Evolutionary conservation across 176 grass and related monocot species (phyloP).

Genomic region (Zoysia pacifica): DNA sequence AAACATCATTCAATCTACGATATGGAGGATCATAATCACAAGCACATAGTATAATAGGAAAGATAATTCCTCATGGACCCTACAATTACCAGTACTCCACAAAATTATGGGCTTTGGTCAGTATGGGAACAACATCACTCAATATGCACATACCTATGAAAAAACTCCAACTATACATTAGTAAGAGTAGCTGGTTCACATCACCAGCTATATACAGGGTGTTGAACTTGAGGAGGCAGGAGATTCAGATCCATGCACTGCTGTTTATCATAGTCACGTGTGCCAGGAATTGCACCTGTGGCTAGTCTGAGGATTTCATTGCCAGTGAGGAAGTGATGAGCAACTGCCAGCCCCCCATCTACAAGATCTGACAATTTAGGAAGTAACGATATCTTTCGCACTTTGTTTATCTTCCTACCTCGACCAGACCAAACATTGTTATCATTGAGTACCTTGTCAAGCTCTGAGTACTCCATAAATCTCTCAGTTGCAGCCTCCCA

Average conservation of each 20-base stretch:
- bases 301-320: constrained; percentile 75
- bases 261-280: constrained; percentile 77
- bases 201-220: constrained; percentile 65
- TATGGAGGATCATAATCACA: constrained; percentile 29
- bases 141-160: constrained; percentile 42
- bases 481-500: constrained; percentile 91
- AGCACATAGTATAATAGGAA: neutral
- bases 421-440: constrained; percentile 22
- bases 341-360: constrained; percentile 73
- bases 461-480: constrained; percentile 84
- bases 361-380: constrained; percentile 58
- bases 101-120: constrained; percentile 14
- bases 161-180: constrained; percentile 39
- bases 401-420: constrained; percentile 35
- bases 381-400: constrained; percentile 48
- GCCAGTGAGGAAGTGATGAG: constrained; percentile 81
- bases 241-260: constrained; percentile 79
- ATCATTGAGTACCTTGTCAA: constrained; percentile 69
- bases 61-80: neutral
- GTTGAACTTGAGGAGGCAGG: constrained; percentile 64
- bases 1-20: constrained; percentile 4
- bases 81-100: constrained; percentile 7
- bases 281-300: constrained; percentile 77
- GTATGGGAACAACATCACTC: constrained; percentile 13
- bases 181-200: constrained; percentile 10